Conservation (phyloP, 2,329 filamentous ascomycete genomes). For the Mariannaea elegans region DNA sequence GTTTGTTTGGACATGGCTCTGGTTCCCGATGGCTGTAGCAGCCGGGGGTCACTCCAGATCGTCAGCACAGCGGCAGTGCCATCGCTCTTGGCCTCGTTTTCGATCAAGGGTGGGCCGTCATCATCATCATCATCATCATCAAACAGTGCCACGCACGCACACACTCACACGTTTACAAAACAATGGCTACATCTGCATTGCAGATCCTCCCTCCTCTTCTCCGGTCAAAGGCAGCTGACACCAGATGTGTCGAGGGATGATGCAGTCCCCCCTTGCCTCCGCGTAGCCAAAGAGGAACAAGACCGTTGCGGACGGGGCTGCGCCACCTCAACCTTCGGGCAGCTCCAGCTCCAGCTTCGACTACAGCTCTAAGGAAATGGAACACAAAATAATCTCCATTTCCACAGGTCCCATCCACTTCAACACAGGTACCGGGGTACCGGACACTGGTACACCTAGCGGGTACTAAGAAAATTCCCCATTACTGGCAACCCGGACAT, state of each 20-base stretch:
- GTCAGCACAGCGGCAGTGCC: constrained; percentile 6
- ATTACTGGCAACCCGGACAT: not conserved
- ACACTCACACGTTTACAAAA: not conserved
- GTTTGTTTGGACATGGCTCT: not conserved
- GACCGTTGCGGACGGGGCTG: too few species aligned
- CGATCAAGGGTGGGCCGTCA: not conserved
- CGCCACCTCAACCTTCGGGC: too few species aligned
- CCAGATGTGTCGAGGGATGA: too few species aligned
- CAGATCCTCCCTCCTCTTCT: too few species aligned
- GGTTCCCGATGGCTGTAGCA: not conserved
- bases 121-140: constrained; percentile 1
- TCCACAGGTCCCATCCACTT: not conserved
- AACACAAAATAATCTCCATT: not conserved
- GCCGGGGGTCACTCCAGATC: not conserved
- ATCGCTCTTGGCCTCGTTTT: constrained; percentile 1
- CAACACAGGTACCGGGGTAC: not conserved
- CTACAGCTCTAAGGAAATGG: too few species aligned
- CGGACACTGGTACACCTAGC: constrained; percentile 2
- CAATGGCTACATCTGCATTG: too few species aligned
- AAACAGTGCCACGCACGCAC: constrained; percentile 8
- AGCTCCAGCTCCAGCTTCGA: too few species aligned
- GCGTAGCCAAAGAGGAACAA: too few species aligned
- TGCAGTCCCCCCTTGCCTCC: too few species aligned
- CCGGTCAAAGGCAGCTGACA: too few species aligned
- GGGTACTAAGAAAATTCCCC: not conserved